These are phyloP conservation scores for Penicillium maclennaniae DNA, from an alignment of 495 filamentous ascomycete species.

Conservation along the genomic window DNA sequence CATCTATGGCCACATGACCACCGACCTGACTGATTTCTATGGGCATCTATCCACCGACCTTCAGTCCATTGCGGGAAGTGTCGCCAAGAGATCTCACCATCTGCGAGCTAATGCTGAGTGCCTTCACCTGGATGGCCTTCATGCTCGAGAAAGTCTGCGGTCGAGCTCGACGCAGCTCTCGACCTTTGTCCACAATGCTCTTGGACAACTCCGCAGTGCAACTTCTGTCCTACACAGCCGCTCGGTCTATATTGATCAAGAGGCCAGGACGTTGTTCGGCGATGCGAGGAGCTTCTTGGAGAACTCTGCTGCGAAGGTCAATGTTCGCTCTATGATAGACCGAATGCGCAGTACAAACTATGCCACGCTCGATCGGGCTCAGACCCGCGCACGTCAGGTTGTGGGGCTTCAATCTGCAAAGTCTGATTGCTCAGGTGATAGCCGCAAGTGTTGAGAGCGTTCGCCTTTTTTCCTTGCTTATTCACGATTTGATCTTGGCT, in stretches of 20 bases:
- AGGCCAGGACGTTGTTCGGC: slow-evolving; percentile 28
- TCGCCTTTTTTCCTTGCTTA: slow-evolving; percentile 11
- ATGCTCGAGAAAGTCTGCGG: slow-evolving; percentile 27
- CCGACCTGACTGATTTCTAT: slow-evolving; percentile 38
- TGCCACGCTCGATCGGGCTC: slow-evolving; percentile 35
- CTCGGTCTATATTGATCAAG: slow-evolving; percentile 27
- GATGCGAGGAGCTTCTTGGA: slow-evolving; percentile 30
- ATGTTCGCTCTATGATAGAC: slow-evolving; percentile 28
- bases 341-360: slow-evolving; percentile 32
- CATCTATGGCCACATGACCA: slow-evolving; percentile 43
- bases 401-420: slow-evolving; percentile 20
- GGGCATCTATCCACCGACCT: slow-evolving; percentile 49
- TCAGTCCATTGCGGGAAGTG: slow-evolving; percentile 46
- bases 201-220: slow-evolving; percentile 33
- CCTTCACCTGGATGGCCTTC: slow-evolving; percentile 24
- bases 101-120: slow-evolving; percentile 31
- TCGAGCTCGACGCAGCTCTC: slow-evolving; percentile 38
- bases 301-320: slow-evolving; percentile 22
- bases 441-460: slow-evolving; percentile 1
- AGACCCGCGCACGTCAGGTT: slow-evolving; percentile 35
- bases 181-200: slow-evolving; percentile 28
- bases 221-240: slow-evolving; percentile 31
- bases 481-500: slow-evolving; percentile 11
- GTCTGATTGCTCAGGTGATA: slow-evolving; percentile 5
- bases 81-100: slow-evolving; percentile 40